phyloP scores from a whole-genome alignment of 176 grass and related monocot species.

The Musa itinerans region DNA sequence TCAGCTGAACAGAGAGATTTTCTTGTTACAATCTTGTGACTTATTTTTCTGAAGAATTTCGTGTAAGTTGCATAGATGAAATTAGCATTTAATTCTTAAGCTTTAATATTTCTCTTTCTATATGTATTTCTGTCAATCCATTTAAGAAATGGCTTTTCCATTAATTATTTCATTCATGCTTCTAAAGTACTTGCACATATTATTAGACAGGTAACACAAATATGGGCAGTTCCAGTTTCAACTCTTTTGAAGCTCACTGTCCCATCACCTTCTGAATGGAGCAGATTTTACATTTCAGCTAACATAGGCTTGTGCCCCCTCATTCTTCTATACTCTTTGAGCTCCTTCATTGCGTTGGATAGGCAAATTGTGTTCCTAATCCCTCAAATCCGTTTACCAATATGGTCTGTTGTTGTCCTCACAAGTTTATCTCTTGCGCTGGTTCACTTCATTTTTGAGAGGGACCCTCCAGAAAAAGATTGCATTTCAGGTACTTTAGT shows the following conservation, averaged over 20 bases:
- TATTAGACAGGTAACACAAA: constrained; percentile 43
- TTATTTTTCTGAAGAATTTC: not conserved
- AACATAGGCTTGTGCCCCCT: constrained; percentile 82
- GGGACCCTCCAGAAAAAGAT: constrained; percentile 44
- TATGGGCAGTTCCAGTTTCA: constrained; percentile 63
- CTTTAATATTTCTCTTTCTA: not conserved
- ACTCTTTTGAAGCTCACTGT: constrained; percentile 75
- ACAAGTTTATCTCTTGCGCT: constrained; percentile 54
- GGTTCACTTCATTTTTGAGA: constrained; percentile 59
- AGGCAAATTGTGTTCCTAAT: constrained; percentile 72
- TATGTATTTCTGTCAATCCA: not conserved
- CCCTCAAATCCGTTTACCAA: constrained; percentile 46
- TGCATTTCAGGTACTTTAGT: constrained; percentile 39
- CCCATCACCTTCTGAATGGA: constrained; percentile 70
- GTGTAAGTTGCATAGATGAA: not conserved
- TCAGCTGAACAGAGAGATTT: no score
- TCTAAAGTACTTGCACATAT: constrained; percentile 17
- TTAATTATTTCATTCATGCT: not conserved
- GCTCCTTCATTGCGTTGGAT: constrained; percentile 66
- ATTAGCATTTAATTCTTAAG: not conserved
- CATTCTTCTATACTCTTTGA: constrained; percentile 63
- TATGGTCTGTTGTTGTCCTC: constrained; percentile 67
- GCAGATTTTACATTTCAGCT: constrained; percentile 47
- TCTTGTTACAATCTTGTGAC: not conserved
- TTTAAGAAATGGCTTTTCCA: not conserved